Base-by-base conservation (phyloP, 2,329 filamentous ascomycete genomes). In the Penicillium fuscoglaucum region DNA sequence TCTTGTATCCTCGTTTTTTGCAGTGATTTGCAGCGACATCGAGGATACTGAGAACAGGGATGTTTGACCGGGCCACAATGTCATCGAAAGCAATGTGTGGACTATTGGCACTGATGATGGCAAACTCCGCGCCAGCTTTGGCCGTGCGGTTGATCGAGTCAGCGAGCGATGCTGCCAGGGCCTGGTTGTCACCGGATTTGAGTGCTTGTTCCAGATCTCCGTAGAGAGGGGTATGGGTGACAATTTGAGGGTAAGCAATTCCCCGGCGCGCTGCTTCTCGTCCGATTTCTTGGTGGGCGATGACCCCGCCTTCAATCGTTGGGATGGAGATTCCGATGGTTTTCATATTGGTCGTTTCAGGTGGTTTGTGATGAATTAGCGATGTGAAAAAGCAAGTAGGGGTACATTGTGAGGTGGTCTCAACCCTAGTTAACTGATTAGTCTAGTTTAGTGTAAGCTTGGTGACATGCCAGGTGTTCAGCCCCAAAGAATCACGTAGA, bases 301-400 rank as follows among this genome's bases (percentile, higher is more conserved):
- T 49, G 7, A 58, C 59, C 8, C 55, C 47, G 3, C 52, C 53
- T 55, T 59, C 53, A 13, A 59, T 57, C n/a, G 57, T 57, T 15
- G 53, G 57, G 31, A 59, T 59, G 26, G 48, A 59, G 24, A 59
- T 59, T 45, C 57, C 59, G 31, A 61, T 59, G 6, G 52, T 56
- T 26, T 60, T 60, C 58, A 60, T 58, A 1, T 43, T 37, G 33
- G n/a, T 1, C 13, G 1, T 26, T n/a, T 13, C 4, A 1, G 7
- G 6, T 7, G 19, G 17, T 3, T 39, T 31, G 17, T 6, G 29
- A 6, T 29, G 3, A 10, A 5, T 12, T 8, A 21, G 2, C 10
- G 17, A 19, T 15, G 17, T 8, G 12, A 7, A 9, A 26, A 21
- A 24, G 6, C 3, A 21, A 15, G n/a, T 2, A 24, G 21, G 40